These are phyloP conservation scores for Blastobotrys serpentis DNA, from an alignment of 1,139 yeast genomes.

Conservation along the genomic window DNA sequence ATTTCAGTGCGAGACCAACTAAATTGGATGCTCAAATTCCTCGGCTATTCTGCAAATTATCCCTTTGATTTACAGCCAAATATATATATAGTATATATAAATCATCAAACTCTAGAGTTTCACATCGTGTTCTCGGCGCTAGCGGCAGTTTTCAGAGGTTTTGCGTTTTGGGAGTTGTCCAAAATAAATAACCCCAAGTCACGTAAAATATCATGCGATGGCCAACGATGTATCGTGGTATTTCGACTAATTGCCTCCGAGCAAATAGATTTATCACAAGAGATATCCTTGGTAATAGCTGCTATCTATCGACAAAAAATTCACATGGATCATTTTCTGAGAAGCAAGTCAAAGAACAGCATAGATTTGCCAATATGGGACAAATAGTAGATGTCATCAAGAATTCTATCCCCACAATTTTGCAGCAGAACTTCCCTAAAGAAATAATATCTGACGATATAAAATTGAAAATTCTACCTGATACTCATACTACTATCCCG, in stretches of 20 bases:
- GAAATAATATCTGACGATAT: constrained; percentile 51
- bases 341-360: constrained; percentile 17
- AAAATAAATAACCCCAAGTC: background rate
- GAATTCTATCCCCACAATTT: constrained; percentile 55
- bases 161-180: background rate
- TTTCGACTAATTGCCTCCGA: background rate
- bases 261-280: background rate
- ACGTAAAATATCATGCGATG: background rate
- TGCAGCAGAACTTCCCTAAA: constrained; percentile 52
- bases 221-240: background rate
- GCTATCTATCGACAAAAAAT: background rate
- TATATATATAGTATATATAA: no score
- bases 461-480: constrained; percentile 62
- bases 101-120: no score
- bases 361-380: constrained; percentile 57
- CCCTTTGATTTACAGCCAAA: no score
- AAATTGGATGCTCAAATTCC: no score
- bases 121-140: no score
- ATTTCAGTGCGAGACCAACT: no score
- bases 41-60: no score
- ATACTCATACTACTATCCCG: constrained; percentile 59
- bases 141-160: no score
- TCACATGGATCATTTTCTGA: background rate
- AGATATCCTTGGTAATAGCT: background rate
- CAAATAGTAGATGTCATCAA: constrained; percentile 53